phyloP scores from a whole-genome alignment of 805 yeast genomes.

The Saccharomycopsis malanga region DNA sequence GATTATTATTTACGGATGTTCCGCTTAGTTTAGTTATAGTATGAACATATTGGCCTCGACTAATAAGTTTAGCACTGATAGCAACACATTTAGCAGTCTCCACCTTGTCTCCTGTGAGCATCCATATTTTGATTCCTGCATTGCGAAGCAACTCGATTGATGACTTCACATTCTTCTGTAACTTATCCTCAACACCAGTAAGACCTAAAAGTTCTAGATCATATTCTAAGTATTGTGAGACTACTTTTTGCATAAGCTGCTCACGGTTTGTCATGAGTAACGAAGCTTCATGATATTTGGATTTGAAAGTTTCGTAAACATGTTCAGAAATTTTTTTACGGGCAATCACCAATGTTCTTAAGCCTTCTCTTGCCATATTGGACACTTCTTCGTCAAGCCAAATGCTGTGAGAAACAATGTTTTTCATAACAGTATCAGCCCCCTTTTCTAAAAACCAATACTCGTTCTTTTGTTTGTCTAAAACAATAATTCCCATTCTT shows the following conservation, averaged over 20 bases:
- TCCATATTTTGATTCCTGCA: slow-evolving; percentile 98
- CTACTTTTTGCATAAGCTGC: slow-evolving; percentile 56
- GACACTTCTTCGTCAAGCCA: slow-evolving; percentile 98
- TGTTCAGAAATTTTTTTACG: slow-evolving; percentile 57
- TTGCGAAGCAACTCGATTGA: slow-evolving; percentile 88
- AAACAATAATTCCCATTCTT: slow-evolving; percentile 87
- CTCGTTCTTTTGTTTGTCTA: slow-evolving; percentile 56
- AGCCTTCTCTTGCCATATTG: slow-evolving; percentile 97
- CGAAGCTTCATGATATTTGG: slow-evolving; percentile 64
- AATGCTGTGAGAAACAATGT: slow-evolving; percentile 76
- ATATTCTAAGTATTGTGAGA: slow-evolving; percentile 64
- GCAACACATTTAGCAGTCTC: slow-evolving; percentile 98
- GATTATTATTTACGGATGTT: slow-evolving; percentile 35
- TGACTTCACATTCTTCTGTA: slow-evolving; percentile 85
- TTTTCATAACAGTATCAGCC: slow-evolving; percentile 90
- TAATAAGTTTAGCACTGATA: slow-evolving; percentile 85
- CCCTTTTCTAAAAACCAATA: slow-evolving; percentile 88
- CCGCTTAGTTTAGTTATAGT: slow-evolving; percentile 57
- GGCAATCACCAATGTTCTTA: slow-evolving; percentile 92
- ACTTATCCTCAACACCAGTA: slow-evolving; percentile 95
- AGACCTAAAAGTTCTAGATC: slow-evolving; percentile 83
- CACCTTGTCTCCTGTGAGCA: slow-evolving; percentile 98
- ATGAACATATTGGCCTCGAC: slow-evolving; percentile 92
- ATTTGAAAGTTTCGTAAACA: slow-evolving; percentile 54
- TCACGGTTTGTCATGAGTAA: slow-evolving; percentile 79